Percentiles rank a stretch among this genome's conserved stretches.
Conservation (phyloP, 495 filamentous ascomycete genomes). For the Neurospora hispaniola region DNA sequence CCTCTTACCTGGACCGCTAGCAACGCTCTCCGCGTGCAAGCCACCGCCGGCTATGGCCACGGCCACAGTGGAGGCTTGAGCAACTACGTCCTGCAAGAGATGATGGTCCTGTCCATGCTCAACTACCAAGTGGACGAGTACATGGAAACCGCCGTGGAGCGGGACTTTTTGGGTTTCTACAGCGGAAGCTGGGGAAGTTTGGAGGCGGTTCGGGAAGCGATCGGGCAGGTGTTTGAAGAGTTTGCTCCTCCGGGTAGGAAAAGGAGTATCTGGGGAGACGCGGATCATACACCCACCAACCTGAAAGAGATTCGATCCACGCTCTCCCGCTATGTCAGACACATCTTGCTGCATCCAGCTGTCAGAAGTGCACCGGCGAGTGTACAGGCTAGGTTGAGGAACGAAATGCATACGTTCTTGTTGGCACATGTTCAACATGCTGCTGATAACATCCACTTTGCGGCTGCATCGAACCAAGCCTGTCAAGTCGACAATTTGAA, state of each 20-base stretch:
- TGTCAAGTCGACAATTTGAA: neutral
- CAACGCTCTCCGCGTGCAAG: neutral
- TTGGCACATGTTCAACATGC: neutral
- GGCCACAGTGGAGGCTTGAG: neutral
- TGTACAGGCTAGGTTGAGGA: neutral
- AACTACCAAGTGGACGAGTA: neutral
- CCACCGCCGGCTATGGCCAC: neutral
- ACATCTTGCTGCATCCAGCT: neutral
- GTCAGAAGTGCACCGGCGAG: neutral
- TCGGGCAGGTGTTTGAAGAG: neutral
- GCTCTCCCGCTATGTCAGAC: neutral
- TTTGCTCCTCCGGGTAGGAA: neutral
- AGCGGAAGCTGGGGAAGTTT: neutral
- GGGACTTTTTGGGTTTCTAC: neutral
- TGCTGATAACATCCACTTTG: neutral
- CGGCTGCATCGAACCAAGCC: neutral
- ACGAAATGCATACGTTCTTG: neutral
- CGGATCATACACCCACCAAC: neutral
- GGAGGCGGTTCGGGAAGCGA: neutral
- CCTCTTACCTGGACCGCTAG: neutral
- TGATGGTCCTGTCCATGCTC: neutral
- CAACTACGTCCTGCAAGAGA: neutral
- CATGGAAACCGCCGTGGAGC: neutral
- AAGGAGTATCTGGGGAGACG: neutral
- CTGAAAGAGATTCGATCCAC: neutral